Conservation (phyloP, 352 stramenopile species). For the Lagenidium giganteum region DNA sequence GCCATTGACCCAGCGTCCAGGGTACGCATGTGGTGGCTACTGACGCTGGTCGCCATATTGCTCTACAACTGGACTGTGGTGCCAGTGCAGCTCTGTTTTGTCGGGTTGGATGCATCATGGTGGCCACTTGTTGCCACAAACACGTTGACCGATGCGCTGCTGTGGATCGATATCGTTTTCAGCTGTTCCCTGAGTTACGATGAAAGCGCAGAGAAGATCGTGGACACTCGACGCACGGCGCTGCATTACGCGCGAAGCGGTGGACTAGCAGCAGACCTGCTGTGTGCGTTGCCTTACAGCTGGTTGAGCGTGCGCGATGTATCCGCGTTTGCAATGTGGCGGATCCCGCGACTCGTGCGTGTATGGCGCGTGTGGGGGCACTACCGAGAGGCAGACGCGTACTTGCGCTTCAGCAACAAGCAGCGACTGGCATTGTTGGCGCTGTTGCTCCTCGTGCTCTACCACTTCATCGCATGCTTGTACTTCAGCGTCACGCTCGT, state of each 20-base stretch:
- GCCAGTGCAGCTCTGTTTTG: constrained; percentile 48
- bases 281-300: constrained; percentile 40
- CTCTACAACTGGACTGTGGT: constrained; percentile 46
- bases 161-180: constrained; percentile 38
- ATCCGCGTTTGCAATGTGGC: too few species aligned
- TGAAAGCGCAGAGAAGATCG: constrained; percentile 46
- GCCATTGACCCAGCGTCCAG: constrained; percentile 37
- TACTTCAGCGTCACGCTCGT: constrained; percentile 32
- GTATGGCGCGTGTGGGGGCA: constrained; percentile 19
- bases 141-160: constrained; percentile 18
- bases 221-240: constrained; percentile 29
- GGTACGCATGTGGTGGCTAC: constrained; percentile 34
- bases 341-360: constrained; percentile 32
- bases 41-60: constrained; percentile 26
- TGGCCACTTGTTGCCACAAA: constrained; percentile 27
- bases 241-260: constrained; percentile 30
- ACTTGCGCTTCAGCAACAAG: constrained; percentile 31
- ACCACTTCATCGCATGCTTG: constrained; percentile 48
- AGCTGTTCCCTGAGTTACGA: constrained; percentile 56
- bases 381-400: constrained; percentile 26
- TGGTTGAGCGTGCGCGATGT: too few species aligned
- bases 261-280: constrained; percentile 34
- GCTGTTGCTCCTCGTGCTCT: constrained; percentile 38
- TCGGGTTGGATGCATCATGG: constrained; percentile 23
- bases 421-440: constrained; percentile 33